These are phyloP conservation scores for Cladosporium cucumerinum DNA, from an alignment of 2,329 filamentous ascomycete species.

Conservation along the genomic window DNA sequence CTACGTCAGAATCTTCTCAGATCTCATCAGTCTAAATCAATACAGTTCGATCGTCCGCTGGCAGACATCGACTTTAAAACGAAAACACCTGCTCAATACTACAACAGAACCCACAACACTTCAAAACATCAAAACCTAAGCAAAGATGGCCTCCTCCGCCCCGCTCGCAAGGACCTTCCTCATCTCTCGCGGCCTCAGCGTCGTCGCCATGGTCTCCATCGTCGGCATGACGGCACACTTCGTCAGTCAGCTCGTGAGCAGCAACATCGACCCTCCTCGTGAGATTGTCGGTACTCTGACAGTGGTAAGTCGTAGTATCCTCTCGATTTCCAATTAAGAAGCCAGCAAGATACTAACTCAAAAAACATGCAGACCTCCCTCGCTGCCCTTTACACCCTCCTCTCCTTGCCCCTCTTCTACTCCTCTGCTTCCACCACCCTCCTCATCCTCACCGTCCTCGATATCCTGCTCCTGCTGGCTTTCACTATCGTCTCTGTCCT, in stretches of 20 bases:
- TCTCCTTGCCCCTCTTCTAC: conserved; percentile 73
- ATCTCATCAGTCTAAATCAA: background rate
- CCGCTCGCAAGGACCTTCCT: conserved; percentile 74
- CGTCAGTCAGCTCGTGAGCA: conserved; percentile 68
- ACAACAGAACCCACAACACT: conserved; percentile 7
- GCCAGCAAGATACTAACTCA: background rate
- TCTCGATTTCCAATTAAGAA: background rate
- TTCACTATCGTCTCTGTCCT: conserved; percentile 73
- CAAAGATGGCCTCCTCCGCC: conserved; percentile 53
- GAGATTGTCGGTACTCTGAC: conserved; percentile 75
- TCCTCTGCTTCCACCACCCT: conserved; percentile 75
- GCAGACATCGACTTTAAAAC: conserved; percentile 22
- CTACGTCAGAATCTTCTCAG: background rate
- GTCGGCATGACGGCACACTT: conserved; percentile 82
- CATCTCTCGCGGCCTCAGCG: conserved; percentile 66
- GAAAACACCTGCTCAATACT: conserved; percentile 4
- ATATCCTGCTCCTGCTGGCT: conserved; percentile 69
- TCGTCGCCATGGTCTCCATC: conserved; percentile 68
- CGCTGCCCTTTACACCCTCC: conserved; percentile 68
- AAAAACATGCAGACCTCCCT: conserved; percentile 64
- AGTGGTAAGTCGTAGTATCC: conserved; percentile 59
- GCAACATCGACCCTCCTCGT: conserved; percentile 62
- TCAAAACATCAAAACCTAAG: background rate
- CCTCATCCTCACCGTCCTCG: conserved; percentile 65
- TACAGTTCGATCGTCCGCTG: conserved; percentile 25